Evolutionary conservation across 2,329 filamentous ascomycete genomes (phyloP).

Genomic region (Xylariaceae sp.): DNA sequence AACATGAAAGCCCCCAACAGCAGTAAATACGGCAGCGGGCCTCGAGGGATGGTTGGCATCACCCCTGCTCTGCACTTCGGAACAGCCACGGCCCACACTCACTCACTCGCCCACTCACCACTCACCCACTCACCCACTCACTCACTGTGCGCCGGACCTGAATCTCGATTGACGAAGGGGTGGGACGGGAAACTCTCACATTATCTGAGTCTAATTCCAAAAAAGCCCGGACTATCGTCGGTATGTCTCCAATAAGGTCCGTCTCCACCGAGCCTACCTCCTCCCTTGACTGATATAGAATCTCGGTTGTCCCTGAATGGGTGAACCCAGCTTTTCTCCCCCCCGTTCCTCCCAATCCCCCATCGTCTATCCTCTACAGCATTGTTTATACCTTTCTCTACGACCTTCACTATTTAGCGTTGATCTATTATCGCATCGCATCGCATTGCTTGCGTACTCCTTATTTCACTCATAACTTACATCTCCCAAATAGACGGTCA

Average conservation of each 20-base stretch:
- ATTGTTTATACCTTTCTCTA: not conserved
- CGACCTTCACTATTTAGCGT: slow-evolving; percentile 10
- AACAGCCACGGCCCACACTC: not conserved
- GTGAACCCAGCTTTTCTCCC: not conserved
- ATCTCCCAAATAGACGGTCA: slow-evolving; percentile 14
- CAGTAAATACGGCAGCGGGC: not conserved
- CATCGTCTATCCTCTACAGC: not conserved
- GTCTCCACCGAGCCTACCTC: not conserved
- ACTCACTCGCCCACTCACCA: too few relatives aligned
- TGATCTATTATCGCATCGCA: not conserved
- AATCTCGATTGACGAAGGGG: slow-evolving; percentile 6
- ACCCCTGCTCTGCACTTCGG: slow-evolving; percentile 6
- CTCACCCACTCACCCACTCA: too few relatives aligned
- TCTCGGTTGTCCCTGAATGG: not conserved
- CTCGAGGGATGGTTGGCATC: not conserved
- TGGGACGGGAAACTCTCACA: not conserved
- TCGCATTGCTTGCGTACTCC: not conserved
- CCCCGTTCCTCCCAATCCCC: not conserved
- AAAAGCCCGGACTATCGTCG: slow-evolving; percentile 22
- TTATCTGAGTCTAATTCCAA: not conserved
- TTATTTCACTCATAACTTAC: not conserved
- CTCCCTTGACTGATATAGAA: slow-evolving; percentile 12
- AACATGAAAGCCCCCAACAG: too few relatives aligned
- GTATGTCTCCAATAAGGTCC: slow-evolving; percentile 25
- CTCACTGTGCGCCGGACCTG: slow-evolving; percentile 22